phyloP scores from a whole-genome alignment of 768 basidiomycete genomes.

The Paxillus involutus region DNA sequence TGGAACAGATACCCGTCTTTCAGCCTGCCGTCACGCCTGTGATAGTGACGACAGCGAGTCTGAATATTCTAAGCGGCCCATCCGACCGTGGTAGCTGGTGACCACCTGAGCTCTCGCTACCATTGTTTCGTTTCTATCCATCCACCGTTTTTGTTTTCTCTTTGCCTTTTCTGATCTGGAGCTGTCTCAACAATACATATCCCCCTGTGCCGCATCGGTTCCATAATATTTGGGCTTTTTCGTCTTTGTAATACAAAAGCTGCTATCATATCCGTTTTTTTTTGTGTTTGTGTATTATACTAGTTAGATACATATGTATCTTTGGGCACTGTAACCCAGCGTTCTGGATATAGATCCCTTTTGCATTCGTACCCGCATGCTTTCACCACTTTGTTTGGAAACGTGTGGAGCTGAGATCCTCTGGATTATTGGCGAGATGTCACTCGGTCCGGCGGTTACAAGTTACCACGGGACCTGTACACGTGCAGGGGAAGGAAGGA shows the following conservation, averaged over 20 bases:
- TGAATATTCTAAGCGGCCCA: constrained; percentile 36
- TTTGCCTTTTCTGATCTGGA: neutral
- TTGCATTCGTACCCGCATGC: neutral
- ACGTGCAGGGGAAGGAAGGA: neutral
- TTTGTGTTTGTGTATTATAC: neutral
- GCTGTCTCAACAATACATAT: constrained; percentile 10
- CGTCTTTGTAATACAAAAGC: neutral
- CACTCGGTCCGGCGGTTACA: neutral
- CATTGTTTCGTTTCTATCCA: neutral
- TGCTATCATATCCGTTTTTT: neutral
- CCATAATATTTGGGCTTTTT: constrained; percentile 8
- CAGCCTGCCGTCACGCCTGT: constrained; percentile 24
- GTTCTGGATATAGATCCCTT: neutral
- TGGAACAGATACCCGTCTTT: constrained; percentile 22
- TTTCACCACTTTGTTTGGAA: neutral
- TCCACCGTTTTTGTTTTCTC: neutral
- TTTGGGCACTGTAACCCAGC: neutral
- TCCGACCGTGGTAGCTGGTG: constrained; percentile 45
- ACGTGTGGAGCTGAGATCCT: neutral
- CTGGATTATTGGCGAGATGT: neutral
- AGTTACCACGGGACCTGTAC: neutral
- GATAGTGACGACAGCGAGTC: constrained; percentile 39
- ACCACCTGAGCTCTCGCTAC: neutral
- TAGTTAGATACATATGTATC: neutral
- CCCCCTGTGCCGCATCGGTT: constrained; percentile 13